Evolutionary conservation across 1,139 yeast species (phyloP).

Genomic region (Geotrichum australiense): DNA sequence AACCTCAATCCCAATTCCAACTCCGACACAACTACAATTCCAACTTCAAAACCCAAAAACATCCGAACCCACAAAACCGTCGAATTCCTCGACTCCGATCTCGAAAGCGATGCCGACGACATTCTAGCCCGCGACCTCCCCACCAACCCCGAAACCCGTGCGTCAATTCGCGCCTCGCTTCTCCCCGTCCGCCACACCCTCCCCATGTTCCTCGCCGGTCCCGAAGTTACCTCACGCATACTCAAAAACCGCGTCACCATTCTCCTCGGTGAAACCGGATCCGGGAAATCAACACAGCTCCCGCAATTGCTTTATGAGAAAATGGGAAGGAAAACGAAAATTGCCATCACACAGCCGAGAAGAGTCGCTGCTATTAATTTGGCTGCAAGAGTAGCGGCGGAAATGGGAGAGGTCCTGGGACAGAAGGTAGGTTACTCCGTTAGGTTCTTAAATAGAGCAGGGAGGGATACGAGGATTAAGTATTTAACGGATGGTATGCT

Average conservation of each 20-base stretch:
- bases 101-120: slow-evolving; percentile 33
- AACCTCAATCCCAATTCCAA: background rate
- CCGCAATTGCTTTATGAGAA: slow-evolving; percentile 60
- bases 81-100: slow-evolving; percentile 30
- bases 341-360: slow-evolving; percentile 95
- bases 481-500: slow-evolving; percentile 98
- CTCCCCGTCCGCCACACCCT: slow-evolving; percentile 49
- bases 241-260: slow-evolving; percentile 59
- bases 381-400: slow-evolving; percentile 90
- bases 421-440: slow-evolving; percentile 87
- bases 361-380: slow-evolving; percentile 95
- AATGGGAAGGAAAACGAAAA: slow-evolving; percentile 38
- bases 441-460: slow-evolving; percentile 60
- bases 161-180: no score
- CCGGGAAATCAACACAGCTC: slow-evolving; percentile 93
- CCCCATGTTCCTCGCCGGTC: slow-evolving; percentile 72
- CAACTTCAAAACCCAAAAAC: slow-evolving; percentile 7
- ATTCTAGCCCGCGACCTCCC: slow-evolving; percentile 24
- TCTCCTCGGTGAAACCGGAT: slow-evolving; percentile 93
- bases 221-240: slow-evolving; percentile 53
- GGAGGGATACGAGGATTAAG: slow-evolving; percentile 57
- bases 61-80: slow-evolving; percentile 15
- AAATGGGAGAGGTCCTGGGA: slow-evolving; percentile 64
- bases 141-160: slow-evolving; percentile 36
- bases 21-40: background rate